Evolutionary conservation across 306 rosid genomes (phyloP).

Genomic region (Casuarina glauca): DNA sequence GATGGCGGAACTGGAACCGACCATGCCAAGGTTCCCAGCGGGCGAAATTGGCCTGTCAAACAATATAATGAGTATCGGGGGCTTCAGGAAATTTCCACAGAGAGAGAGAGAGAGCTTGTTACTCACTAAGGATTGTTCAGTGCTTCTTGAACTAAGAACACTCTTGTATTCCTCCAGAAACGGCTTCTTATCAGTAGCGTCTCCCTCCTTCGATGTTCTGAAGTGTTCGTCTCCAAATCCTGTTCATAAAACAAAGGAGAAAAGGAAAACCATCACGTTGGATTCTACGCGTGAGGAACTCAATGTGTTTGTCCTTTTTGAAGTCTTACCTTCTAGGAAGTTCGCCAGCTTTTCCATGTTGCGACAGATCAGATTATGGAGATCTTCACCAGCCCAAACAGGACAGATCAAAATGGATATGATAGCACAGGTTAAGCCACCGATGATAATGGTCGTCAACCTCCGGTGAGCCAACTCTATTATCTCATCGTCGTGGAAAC

Average conservation of each 20-base stretch:
- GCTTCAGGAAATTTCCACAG: slow-evolving; percentile 2
- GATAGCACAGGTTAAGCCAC: slow-evolving; percentile 62
- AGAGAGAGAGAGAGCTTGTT: neutral
- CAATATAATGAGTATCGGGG: neutral
- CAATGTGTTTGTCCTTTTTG: neutral
- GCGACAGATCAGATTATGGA: slow-evolving; percentile 58
- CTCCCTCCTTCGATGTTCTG: slow-evolving; percentile 27
- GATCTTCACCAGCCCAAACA: slow-evolving; percentile 91
- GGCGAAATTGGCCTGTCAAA: slow-evolving; percentile 67
- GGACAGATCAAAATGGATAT: slow-evolving; percentile 70
- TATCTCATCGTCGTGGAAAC: slow-evolving; percentile 66
- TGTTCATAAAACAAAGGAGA: neutral
- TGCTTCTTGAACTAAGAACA: slow-evolving; percentile 40
- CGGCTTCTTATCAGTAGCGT: slow-evolving; percentile 29
- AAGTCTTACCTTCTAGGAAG: slow-evolving; percentile 57
- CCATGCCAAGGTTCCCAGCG: slow-evolving; percentile 90
- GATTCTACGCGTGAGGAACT: too few species aligned
- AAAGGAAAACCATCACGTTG: neutral
- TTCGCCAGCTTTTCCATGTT: slow-evolving; percentile 57
- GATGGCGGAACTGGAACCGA: slow-evolving; percentile 67
- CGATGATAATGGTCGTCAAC: slow-evolving; percentile 65
- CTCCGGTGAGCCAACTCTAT: slow-evolving; percentile 61
- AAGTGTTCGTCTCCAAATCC: slow-evolving; percentile 45
- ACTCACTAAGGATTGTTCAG: slow-evolving; percentile 56
- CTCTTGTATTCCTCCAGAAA: slow-evolving; percentile 33